A percentile compares a stretch with the other conserved stretches of the same genome.
Conservation (phyloP, 2,329 filamentous ascomycete species). For the Calonectria montana region DNA sequence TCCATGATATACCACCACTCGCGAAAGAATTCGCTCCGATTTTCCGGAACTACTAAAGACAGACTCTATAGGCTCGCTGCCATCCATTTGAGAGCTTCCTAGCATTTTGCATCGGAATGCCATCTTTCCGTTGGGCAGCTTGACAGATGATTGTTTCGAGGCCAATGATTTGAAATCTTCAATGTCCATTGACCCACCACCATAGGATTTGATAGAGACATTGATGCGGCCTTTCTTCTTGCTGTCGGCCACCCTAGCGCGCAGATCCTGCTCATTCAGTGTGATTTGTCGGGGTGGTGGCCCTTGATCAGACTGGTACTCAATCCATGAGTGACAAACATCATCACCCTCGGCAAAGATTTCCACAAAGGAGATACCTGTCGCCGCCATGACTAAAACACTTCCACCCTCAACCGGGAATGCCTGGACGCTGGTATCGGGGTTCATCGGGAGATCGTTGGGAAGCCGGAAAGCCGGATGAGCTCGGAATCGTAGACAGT, state of each 20-base stretch:
- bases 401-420: conserved; percentile 85
- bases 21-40: conserved; percentile 78
- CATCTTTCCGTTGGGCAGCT: conserved; percentile 75
- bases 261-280: conserved; percentile 80
- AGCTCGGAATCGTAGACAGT: conserved; percentile 87
- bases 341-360: conserved; percentile 84
- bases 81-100: conserved; percentile 78
- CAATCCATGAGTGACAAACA: conserved; percentile 83
- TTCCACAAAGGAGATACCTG: conserved; percentile 88
- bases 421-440: conserved; percentile 84
- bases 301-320: conserved; percentile 75
- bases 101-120: conserved; percentile 83
- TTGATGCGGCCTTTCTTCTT: conserved; percentile 78
- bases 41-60: conserved; percentile 77
- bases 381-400: conserved; percentile 80
- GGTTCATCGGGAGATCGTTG: conserved; percentile 72
- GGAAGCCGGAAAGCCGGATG: conserved; percentile 92
- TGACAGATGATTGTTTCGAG: conserved; percentile 78
- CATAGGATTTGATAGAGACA: conserved; percentile 80
- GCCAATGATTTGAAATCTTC: conserved; percentile 79
- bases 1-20: conserved; percentile 82
- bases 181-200: conserved; percentile 78
- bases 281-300: conserved; percentile 77
- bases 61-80: conserved; percentile 76
- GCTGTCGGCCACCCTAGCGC: conserved; percentile 75